phyloP scores from a whole-genome alignment of 179 eudicot species.

The Silene coronaria region DNA sequence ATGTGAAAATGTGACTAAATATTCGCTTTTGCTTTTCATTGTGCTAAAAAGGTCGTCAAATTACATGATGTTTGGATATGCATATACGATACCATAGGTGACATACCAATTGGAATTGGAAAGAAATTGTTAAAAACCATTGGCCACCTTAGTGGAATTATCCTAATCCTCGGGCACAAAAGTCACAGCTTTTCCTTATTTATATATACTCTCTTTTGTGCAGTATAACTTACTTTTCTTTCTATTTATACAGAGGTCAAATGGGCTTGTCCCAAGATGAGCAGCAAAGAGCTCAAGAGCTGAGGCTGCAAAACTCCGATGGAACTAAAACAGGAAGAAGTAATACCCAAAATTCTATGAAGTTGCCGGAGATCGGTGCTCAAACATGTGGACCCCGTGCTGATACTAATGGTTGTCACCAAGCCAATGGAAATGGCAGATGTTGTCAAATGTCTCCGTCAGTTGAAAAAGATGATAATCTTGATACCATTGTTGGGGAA shows the following conservation, averaged over 20 bases:
- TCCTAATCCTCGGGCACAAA: background rate
- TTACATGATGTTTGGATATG: no score
- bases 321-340: constrained; percentile 28
- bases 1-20: no score
- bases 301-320: constrained; percentile 47
- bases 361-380: constrained; percentile 21
- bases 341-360: constrained; percentile 20
- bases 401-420: constrained; percentile 46
- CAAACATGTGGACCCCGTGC: constrained; percentile 31
- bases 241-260: constrained; percentile 63
- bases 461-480: constrained; percentile 26
- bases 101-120: no score
- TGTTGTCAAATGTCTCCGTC: constrained; percentile 45
- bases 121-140: background rate
- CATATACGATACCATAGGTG: no score
- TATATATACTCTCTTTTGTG: background rate
- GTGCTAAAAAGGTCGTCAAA: no score
- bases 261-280: constrained; percentile 93
- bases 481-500: constrained; percentile 20
- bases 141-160: background rate
- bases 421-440: constrained; percentile 40
- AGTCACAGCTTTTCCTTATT: background rate
- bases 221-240: background rate
- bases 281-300: constrained; percentile 62
- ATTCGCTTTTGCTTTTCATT: no score